Percentiles rank a stretch among this genome's conserved stretches.
These are phyloP conservation scores for Myriosclerotinia curreyana DNA, from an alignment of 2,329 filamentous ascomycete species.

Conservation along the genomic window DNA sequence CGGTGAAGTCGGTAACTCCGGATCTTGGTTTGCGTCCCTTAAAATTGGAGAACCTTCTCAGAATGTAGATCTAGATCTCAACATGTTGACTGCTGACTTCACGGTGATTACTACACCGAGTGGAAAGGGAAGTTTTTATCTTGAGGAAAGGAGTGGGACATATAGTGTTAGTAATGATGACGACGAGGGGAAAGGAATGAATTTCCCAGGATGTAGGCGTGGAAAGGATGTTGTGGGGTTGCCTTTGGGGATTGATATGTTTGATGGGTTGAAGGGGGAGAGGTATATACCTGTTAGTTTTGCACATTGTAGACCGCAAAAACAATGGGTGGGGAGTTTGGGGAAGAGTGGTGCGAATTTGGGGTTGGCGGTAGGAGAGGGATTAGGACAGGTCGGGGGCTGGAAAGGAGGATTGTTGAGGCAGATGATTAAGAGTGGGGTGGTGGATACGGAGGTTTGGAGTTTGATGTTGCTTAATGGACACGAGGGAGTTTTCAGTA, in stretches of 20 bases:
- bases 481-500: constrained; percentile 29
- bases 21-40: constrained; percentile 29
- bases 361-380: constrained; percentile 27
- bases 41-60: constrained; percentile 29
- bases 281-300: constrained; percentile 25
- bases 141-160: constrained; percentile 28
- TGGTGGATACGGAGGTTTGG: constrained; percentile 28
- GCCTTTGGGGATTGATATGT: constrained; percentile 2
- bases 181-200: constrained; percentile 5
- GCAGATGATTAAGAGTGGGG: constrained; percentile 27
- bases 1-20: constrained; percentile 28
- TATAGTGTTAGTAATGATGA: constrained; percentile 25
- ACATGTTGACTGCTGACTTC: constrained; percentile 32
- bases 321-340: constrained; percentile 27
- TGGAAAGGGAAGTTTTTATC: constrained; percentile 24
- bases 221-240: neutral
- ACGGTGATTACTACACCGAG: constrained; percentile 29
- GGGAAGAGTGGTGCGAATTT: constrained; percentile 26
- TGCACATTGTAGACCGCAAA: constrained; percentile 31
- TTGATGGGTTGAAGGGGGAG: constrained; percentile 2
- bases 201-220: constrained; percentile 2
- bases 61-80: constrained; percentile 29
- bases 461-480: constrained; percentile 30
- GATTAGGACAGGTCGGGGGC: constrained; percentile 10
- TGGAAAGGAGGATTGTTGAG: constrained; percentile 21